Conservation (phyloP, 23 red algal species). For the Gracilariopsis chorda region DNA sequence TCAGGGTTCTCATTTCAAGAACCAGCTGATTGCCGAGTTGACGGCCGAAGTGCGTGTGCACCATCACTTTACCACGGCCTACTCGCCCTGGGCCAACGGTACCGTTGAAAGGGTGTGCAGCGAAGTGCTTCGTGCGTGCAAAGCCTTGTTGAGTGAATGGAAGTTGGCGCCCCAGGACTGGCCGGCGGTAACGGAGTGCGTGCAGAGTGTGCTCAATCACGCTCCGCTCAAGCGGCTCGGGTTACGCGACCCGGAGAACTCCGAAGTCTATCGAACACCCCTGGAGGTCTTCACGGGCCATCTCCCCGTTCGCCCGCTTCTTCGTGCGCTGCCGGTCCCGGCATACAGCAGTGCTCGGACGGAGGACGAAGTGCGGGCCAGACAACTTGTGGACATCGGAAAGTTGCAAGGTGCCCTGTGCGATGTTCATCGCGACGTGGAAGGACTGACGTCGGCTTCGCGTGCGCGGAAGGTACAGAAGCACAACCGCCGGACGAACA, state of each 20-base stretch:
- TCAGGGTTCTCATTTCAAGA: too few species aligned
- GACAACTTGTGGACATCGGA: conserved; percentile 5
- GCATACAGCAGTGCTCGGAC: neutral
- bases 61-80: conserved; percentile 34
- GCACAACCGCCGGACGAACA: conserved; percentile 5
- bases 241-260: neutral
- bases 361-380: neutral
- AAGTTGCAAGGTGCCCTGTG: neutral
- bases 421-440: conserved; percentile 18
- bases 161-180: neutral
- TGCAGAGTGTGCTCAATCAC: conserved; percentile 27
- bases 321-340: neutral
- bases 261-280: neutral
- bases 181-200: conserved; percentile 9
- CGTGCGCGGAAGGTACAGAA: neutral
- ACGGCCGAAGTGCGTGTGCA: neutral
- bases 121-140: neutral
- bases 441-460: neutral
- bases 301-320: neutral
- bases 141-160: neutral
- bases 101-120: conserved; percentile 12
- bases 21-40: neutral
- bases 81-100: conserved; percentile 43
- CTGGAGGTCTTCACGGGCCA: conserved; percentile 32
- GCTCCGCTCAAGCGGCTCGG: conserved; percentile 7